Conservation (phyloP, 2,329 filamentous ascomycete species). For the Thelonectria discophora region DNA sequence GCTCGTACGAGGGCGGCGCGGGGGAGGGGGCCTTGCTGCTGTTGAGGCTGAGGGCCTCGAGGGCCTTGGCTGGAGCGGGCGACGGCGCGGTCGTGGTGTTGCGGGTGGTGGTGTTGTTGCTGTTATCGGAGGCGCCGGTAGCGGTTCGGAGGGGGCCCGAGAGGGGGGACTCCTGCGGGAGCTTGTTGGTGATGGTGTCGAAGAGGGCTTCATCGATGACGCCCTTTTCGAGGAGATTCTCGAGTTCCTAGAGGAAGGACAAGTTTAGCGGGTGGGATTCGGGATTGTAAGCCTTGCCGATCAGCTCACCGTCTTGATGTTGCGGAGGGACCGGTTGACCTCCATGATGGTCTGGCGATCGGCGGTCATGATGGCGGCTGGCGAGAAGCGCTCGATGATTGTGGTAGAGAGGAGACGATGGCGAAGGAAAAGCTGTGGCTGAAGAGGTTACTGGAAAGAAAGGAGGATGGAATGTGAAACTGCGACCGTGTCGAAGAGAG, state of each 20-base stretch:
- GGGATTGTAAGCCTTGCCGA: neutral
- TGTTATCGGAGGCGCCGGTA: slow-evolving; percentile 46
- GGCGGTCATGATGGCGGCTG: slow-evolving; percentile 51
- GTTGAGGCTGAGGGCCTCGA: slow-evolving; percentile 53
- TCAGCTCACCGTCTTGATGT: slow-evolving; percentile 78
- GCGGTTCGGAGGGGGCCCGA: slow-evolving; percentile 57
- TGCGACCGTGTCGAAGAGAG: slow-evolving; percentile 7
- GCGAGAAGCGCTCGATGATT: neutral
- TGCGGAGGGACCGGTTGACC: slow-evolving; percentile 86
- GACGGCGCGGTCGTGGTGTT: slow-evolving; percentile 43
- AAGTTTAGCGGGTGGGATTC: slow-evolving; percentile 17
- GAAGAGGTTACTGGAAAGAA: neutral
- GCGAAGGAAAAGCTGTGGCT: neutral
- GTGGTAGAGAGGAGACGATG: neutral
- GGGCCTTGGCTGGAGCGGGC: slow-evolving; percentile 48
- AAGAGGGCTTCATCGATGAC: slow-evolving; percentile 80
- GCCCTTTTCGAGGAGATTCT: slow-evolving; percentile 84
- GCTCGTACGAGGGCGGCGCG: slow-evolving; percentile 61
- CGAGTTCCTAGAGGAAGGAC: slow-evolving; percentile 74
- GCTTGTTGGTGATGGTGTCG: slow-evolving; percentile 75
- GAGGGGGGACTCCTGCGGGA: slow-evolving; percentile 76
- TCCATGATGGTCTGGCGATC: slow-evolving; percentile 69
- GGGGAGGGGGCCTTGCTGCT: slow-evolving; percentile 45
- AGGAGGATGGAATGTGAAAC: slow-evolving; percentile 13
- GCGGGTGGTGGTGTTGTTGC: slow-evolving; percentile 35